Evolutionary conservation across 2,329 filamentous ascomycete species (phyloP).

Genomic region (Boeremia lycopersici): DNA sequence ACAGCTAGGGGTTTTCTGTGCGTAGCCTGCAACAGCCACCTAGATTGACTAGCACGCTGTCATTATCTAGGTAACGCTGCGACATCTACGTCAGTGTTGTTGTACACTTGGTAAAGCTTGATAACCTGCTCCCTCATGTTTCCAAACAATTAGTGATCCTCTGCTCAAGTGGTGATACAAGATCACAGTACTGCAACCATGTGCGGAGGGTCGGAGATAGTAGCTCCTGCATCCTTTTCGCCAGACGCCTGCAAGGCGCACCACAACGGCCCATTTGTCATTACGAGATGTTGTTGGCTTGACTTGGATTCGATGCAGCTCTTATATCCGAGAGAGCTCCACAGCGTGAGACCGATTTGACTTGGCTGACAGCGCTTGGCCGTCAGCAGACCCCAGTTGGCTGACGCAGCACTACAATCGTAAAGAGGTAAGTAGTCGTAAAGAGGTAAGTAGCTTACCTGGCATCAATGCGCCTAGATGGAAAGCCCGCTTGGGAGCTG

Average conservation of each 20-base stretch:
- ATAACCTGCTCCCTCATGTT: not conserved
- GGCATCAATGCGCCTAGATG: not conserved
- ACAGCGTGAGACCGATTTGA: too few species aligned
- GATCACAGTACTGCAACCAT: too few species aligned
- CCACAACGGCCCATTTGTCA: too few species aligned
- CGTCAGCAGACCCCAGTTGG: not conserved
- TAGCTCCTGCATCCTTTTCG: too few species aligned
- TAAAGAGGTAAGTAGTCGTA: not conserved
- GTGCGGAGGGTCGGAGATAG: too few species aligned
- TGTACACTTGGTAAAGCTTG: not conserved
- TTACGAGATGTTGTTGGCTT: too few species aligned
- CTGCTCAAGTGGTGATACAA: too few species aligned
- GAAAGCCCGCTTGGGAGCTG: not conserved
- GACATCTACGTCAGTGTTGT: not conserved
- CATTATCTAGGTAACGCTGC: not conserved
- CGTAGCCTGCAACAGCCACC: not conserved
- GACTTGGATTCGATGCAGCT: too few species aligned
- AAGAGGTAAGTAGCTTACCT: constrained; percentile 2
- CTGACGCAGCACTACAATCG: constrained; percentile 9
- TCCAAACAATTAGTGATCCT: not conserved
- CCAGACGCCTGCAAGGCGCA: too few species aligned
- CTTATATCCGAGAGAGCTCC: too few species aligned
- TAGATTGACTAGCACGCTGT: not conserved
- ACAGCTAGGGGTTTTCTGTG: not conserved
- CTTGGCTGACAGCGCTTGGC: too few species aligned